Evolutionary conservation across 1,284 basidiomycete genomes (phyloP).

Genomic region (Moesziomyces globuligerus): DNA sequence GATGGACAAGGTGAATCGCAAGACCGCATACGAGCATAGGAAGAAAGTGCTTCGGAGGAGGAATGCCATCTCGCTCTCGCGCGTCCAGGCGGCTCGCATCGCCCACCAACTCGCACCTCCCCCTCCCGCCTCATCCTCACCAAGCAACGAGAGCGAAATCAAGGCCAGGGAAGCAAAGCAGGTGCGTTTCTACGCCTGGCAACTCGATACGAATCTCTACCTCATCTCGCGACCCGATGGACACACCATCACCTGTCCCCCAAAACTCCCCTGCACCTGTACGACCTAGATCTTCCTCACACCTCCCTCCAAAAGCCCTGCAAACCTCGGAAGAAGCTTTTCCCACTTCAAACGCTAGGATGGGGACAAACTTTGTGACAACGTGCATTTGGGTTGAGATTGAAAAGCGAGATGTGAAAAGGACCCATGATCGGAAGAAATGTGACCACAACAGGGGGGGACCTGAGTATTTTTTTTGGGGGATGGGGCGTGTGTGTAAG

Average conservation of each 20-base stretch:
- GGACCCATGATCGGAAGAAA: conserved; percentile 12
- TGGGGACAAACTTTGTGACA: neutral
- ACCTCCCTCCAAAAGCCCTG: too few species aligned
- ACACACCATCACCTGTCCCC: conserved; percentile 5
- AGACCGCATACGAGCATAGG: neutral
- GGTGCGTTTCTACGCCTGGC: neutral
- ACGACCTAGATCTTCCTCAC: too few species aligned
- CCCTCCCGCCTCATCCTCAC: too few species aligned
- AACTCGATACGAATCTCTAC: conserved; percentile 11
- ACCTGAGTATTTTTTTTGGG: conserved; percentile 11
- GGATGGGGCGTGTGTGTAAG: neutral
- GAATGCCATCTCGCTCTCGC: conserved; percentile 9
- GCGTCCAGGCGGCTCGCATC: neutral
- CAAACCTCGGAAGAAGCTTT: too few species aligned
- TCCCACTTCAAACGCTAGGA: too few species aligned
- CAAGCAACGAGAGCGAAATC: too few species aligned
- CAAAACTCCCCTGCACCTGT: too few species aligned
- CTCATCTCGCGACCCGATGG: conserved; percentile 16
- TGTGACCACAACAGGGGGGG: conserved; percentile 5
- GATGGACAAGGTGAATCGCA: too few species aligned
- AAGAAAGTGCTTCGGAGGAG: neutral
- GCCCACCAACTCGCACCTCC: neutral
- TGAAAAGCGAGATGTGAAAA: conserved; percentile 48
- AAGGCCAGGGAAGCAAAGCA: too few species aligned
- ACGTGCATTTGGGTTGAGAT: conserved; percentile 7